phyloP scores from a whole-genome alignment of 345 rosid species.

The Mangifera indica region DNA sequence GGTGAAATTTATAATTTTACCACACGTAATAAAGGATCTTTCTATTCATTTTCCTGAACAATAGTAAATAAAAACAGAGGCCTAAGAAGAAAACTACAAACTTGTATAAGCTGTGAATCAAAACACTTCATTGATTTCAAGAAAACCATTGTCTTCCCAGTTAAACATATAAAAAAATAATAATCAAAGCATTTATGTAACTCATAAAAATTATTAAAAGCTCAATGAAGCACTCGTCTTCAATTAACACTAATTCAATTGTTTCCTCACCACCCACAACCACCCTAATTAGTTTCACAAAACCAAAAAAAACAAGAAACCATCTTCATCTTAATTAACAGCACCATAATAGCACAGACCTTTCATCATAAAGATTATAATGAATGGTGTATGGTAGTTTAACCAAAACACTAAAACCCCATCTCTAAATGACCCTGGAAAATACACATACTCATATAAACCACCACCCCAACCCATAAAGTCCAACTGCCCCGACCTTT shows the following conservation, averaged over 20 bases:
- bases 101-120: neutral
- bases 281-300: conserved; percentile 8
- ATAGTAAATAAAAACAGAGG: neutral
- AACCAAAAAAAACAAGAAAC: conserved; percentile 5
- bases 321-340: conserved; percentile 9
- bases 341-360: conserved; percentile 19
- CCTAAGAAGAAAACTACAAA: neutral
- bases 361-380: conserved; percentile 22
- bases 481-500: conserved; percentile 11
- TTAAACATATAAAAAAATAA: neutral
- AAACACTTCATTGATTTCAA: neutral
- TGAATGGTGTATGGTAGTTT: conserved; percentile 16
- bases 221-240: conserved; percentile 12
- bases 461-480: conserved; percentile 19
- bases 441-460: neutral
- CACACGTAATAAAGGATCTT: neutral
- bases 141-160: neutral
- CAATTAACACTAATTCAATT: conserved; percentile 17
- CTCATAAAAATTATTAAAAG: conserved; percentile 12
- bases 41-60: neutral
- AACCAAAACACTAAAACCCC: conserved; percentile 21
- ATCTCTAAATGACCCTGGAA: neutral
- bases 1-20: neutral
- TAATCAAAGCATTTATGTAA: conserved; percentile 14
- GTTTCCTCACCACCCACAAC: conserved; percentile 26